phyloP scores from a whole-genome alignment of 2,329 filamentous ascomycete genomes.

The Fusarium sambucinum region DNA sequence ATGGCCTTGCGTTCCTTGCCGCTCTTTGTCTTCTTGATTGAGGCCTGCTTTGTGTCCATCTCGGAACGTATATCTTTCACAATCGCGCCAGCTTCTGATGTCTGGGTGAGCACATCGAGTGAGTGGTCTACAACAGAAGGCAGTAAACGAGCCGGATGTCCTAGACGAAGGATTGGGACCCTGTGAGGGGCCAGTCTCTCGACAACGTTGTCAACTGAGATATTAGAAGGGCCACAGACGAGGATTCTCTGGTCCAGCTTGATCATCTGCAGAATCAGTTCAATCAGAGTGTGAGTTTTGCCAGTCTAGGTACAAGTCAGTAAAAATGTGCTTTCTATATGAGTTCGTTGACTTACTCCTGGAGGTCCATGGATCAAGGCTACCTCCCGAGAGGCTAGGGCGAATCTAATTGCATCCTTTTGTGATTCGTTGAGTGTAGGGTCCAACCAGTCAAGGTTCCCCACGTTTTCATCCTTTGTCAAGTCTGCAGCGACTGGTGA shows the following conservation, averaged over 20 bases:
- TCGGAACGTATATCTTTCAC: constrained; percentile 91
- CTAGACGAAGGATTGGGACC: constrained; percentile 87
- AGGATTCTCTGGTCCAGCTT: constrained; percentile 79
- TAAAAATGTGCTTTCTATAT: constrained; percentile 4
- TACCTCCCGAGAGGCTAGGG: constrained; percentile 82
- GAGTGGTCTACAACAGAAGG: constrained; percentile 91
- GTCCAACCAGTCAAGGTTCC: constrained; percentile 70
- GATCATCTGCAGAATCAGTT: constrained; percentile 91
- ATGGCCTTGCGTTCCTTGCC: constrained; percentile 83
- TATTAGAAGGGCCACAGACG: constrained; percentile 97
- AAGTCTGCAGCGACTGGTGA: constrained; percentile 61
- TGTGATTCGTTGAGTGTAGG: constrained; percentile 73
- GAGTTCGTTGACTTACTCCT: constrained; percentile 65
- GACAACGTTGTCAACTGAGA: constrained; percentile 98
- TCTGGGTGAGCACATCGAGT: constrained; percentile 89
- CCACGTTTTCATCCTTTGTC: constrained; percentile 57
- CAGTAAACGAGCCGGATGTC: constrained; percentile 90
- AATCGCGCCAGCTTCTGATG: constrained; percentile 88
- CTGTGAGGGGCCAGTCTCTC: constrained; percentile 88
- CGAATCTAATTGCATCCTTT: constrained; percentile 81
- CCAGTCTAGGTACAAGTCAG: constrained; percentile 70
- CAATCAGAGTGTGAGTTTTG: constrained; percentile 96
- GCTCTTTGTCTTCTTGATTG: constrained; percentile 86
- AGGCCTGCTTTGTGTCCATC: constrained; percentile 92
- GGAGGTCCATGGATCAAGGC: constrained; percentile 95